These are phyloP conservation scores for Verbena officinalis DNA, from an alignment of 257 asterid genomes.

Conservation along the genomic window DNA sequence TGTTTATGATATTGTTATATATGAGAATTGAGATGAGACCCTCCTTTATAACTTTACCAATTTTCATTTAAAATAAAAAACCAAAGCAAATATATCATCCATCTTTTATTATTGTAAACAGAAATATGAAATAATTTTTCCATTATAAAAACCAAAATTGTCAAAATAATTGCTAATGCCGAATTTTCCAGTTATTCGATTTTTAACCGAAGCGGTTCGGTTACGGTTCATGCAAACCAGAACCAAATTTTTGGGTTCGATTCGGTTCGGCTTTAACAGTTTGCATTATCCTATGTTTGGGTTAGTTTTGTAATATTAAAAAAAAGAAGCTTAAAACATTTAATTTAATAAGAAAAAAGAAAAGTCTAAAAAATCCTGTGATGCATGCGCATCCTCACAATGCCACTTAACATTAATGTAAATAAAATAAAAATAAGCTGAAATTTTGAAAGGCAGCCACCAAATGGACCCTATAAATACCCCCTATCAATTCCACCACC, in stretches of 20 bases:
- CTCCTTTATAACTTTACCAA: too few relatives aligned
- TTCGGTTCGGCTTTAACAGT: background rate
- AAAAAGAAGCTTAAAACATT: background rate
- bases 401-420: slow-evolving; percentile 6
- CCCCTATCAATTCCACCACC: slow-evolving; percentile 4
- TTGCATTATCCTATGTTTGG: background rate
- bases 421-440: background rate
- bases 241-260: background rate
- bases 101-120: background rate
- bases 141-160: background rate
- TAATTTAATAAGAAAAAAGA: too few relatives aligned
- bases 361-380: slow-evolving; percentile 5
- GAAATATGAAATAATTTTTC: background rate
- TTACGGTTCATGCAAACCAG: too few relatives aligned
- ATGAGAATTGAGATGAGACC: too few relatives aligned
- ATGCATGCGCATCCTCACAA: slow-evolving; percentile 19
- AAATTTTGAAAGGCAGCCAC: slow-evolving; percentile 22
- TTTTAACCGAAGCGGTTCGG: too few relatives aligned
- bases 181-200: too few relatives aligned
- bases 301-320: too few relatives aligned
- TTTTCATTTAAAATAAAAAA: too few relatives aligned
- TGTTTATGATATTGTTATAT: too few relatives aligned
- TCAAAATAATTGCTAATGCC: background rate
- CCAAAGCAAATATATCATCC: background rate
- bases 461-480: slow-evolving; percentile 32